Evolutionary conservation across 768 basidiomycete species (phyloP).

Genomic region (Leccinum ochraceum): DNA sequence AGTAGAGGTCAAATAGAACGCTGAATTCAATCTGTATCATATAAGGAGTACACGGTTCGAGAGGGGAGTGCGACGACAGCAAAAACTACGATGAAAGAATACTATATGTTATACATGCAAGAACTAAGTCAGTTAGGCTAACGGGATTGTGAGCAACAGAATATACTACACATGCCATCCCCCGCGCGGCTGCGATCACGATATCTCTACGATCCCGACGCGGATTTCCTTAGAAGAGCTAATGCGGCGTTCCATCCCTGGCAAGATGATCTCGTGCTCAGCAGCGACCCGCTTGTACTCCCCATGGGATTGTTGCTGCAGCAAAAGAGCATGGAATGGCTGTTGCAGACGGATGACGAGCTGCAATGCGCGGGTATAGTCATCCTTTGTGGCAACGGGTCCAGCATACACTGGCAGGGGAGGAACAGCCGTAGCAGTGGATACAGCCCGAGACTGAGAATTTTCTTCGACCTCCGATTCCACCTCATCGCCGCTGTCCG

Average conservation of each 20-base stretch:
- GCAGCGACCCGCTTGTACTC: slow-evolving; percentile 1
- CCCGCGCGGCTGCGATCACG: not conserved
- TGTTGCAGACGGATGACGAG: slow-evolving; percentile 9
- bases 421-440: not conserved
- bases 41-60: no score
- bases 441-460: not conserved
- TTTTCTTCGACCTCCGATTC: not conserved
- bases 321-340: slow-evolving; percentile 10
- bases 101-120: no score
- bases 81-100: no score
- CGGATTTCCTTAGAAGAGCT: not conserved
- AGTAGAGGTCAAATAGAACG: not conserved
- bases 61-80: no score
- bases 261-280: not conserved
- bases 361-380: slow-evolving; percentile 5
- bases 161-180: no score
- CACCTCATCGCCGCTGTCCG: not conserved
- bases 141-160: no score
- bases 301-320: not conserved
- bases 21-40: no score
- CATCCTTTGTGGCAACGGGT: not conserved
- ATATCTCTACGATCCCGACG: not conserved
- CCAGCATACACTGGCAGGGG: not conserved
- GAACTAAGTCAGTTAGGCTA: no score
- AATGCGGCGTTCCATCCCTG: not conserved